A percentile compares a stretch with the other conserved stretches of the same genome.
phyloP scores from a whole-genome alignment of 805 yeast species.

The Cyberlindnera suaveolens region DNA sequence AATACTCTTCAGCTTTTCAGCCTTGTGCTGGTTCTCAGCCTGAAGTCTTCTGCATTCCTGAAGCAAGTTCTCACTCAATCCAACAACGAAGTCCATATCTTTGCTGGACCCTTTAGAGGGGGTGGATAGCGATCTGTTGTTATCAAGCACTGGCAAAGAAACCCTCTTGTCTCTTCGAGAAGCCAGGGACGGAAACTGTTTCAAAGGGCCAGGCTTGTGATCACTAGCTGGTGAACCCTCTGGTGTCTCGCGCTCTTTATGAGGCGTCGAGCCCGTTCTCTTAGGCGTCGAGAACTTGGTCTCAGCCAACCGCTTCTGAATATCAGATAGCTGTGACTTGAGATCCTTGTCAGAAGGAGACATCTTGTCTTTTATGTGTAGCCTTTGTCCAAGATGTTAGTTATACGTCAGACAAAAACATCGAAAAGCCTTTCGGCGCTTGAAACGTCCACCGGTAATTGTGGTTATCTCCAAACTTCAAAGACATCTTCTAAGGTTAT shows the following conservation, averaged over 20 bases:
- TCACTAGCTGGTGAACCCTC: slow-evolving; percentile 2
- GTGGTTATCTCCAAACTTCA: neutral
- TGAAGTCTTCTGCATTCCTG: slow-evolving; percentile 65
- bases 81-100: slow-evolving; percentile 68
- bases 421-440: no score
- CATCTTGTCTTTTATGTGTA: slow-evolving; percentile 1
- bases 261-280: slow-evolving; percentile 6
- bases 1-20: slow-evolving; percentile 33
- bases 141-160: slow-evolving; percentile 22
- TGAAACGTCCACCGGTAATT: neutral
- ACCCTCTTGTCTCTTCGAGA: slow-evolving; percentile 22
- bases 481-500: no score
- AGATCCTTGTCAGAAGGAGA: slow-evolving; percentile 27
- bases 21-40: slow-evolving; percentile 51
- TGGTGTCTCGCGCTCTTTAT: slow-evolving; percentile 8
- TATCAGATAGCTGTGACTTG: slow-evolving; percentile 36
- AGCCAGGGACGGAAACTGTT: slow-evolving; percentile 13
- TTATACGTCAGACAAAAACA: no score
- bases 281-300: slow-evolving; percentile 23
- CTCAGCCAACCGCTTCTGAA: slow-evolving; percentile 34
- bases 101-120: slow-evolving; percentile 33
- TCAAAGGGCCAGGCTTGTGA: slow-evolving; percentile 8
- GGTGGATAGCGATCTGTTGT: slow-evolving; percentile 14
- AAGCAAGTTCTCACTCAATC: slow-evolving; percentile 64
- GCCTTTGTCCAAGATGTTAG: no score